A percentile compares a stretch with the other conserved stretches of the same genome.
These are phyloP conservation scores for Pythium grandisporangium DNA, from an alignment of 352 stramenopile genomes.

Conservation along the genomic window DNA sequence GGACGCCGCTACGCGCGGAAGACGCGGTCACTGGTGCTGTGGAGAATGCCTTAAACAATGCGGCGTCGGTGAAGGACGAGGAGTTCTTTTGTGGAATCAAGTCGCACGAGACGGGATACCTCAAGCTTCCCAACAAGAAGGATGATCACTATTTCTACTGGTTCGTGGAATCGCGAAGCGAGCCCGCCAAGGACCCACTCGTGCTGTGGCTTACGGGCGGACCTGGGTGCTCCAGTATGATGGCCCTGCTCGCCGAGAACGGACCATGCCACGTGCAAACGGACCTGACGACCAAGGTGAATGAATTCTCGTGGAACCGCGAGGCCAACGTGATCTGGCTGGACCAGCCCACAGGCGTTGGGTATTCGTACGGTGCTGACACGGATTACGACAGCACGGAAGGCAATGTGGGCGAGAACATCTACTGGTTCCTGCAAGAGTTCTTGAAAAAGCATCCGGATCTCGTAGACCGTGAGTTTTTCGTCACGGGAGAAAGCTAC, in stretches of 20 bases:
- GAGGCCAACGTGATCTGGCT: conserved; percentile 46
- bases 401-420: conserved; percentile 28
- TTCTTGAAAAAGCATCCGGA: conserved; percentile 38
- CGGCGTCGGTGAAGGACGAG: not conserved
- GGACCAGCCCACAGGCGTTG: conserved; percentile 25
- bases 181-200: conserved; percentile 29
- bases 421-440: conserved; percentile 46
- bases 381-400: conserved; percentile 24
- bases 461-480: conserved; percentile 29
- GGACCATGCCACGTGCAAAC: conserved; percentile 37
- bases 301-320: conserved; percentile 37
- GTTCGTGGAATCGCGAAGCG: conserved; percentile 36
- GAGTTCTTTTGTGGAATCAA: conserved; percentile 24
- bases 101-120: conserved; percentile 40
- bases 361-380: conserved; percentile 25
- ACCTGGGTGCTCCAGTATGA: conserved; percentile 23
- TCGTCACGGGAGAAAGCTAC: conserved; percentile 48
- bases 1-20: not conserved
- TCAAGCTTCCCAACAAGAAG: conserved; percentile 34
- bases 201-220: conserved; percentile 55
- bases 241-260: conserved; percentile 40
- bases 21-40: not conserved
- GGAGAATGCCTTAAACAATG: not conserved
- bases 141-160: conserved; percentile 68
- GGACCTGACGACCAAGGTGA: conserved; percentile 21